Conservation (phyloP, 495 filamentous ascomycete species). For the Gamarada debralockiae region DNA sequence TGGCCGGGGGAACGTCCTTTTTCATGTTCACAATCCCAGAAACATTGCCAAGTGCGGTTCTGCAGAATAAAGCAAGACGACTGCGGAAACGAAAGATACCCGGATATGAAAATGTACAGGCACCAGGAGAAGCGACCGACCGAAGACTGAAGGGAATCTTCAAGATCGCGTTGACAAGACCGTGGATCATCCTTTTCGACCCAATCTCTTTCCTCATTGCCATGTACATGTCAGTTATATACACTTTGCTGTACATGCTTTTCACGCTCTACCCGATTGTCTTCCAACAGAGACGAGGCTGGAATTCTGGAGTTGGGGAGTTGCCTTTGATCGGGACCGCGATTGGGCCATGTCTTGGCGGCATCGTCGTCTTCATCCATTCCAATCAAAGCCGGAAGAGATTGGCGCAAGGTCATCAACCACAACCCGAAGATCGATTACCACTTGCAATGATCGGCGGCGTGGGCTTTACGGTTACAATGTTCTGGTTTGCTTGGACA, state of each 20-base stretch:
- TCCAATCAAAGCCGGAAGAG: slow-evolving; percentile 34
- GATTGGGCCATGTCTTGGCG: slow-evolving; percentile 40
- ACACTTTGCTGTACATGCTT: slow-evolving; percentile 57
- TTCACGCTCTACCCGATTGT: slow-evolving; percentile 52
- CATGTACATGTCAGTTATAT: slow-evolving; percentile 49
- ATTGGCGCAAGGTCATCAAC: slow-evolving; percentile 28
- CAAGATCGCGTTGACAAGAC: slow-evolving; percentile 46
- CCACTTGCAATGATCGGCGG: slow-evolving; percentile 54
- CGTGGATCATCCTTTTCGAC: slow-evolving; percentile 33
- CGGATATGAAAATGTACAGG: slow-evolving; percentile 50
- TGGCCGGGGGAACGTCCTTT: slow-evolving; percentile 58
- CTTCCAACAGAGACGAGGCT: slow-evolving; percentile 49
- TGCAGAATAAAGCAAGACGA: slow-evolving; percentile 65
- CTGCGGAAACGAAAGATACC: slow-evolving; percentile 63
- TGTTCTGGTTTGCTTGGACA: slow-evolving; percentile 15
- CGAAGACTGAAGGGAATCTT: slow-evolving; percentile 43
- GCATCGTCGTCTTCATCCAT: slow-evolving; percentile 36
- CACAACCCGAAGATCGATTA: slow-evolving; percentile 42
- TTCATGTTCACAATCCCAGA: slow-evolving; percentile 69
- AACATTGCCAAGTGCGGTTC: slow-evolving; percentile 69
- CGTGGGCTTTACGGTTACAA: slow-evolving; percentile 40
- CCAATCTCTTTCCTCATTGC: slow-evolving; percentile 42
- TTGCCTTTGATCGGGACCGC: slow-evolving; percentile 48
- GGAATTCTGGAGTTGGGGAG: slow-evolving; percentile 45
- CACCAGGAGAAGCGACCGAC: slow-evolving; percentile 27